These are phyloP conservation scores for Candida sp. DNA, from an alignment of 1,139 yeast genomes.

Conservation along the genomic window DNA sequence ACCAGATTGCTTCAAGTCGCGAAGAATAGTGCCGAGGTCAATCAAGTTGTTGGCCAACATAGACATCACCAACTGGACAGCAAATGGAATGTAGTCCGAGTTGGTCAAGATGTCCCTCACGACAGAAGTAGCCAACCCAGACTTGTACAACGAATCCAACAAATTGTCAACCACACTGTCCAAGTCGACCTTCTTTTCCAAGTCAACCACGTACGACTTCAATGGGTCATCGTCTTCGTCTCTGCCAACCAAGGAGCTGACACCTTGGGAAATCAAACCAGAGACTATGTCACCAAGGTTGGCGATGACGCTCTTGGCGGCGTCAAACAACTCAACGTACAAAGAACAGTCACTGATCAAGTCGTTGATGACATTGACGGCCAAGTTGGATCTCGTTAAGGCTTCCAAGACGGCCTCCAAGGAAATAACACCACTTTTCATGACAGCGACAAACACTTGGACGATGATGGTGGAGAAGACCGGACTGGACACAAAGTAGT, in stretches of 20 bases:
- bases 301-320: conserved; percentile 32
- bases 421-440: conserved; percentile 36
- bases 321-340: conserved; percentile 39
- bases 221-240: conserved; percentile 14
- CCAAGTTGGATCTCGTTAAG: conserved; percentile 43
- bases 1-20: conserved; percentile 40
- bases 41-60: conserved; percentile 36
- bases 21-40: conserved; percentile 27
- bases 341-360: conserved; percentile 46
- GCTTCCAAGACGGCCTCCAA: conserved; percentile 39
- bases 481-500: conserved; percentile 36
- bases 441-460: conserved; percentile 32
- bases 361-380: conserved; percentile 39
- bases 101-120: conserved; percentile 46
- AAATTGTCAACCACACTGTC: conserved; percentile 38
- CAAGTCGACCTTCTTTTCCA: conserved; percentile 27
- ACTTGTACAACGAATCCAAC: conserved; percentile 43
- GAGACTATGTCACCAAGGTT: conserved; percentile 35
- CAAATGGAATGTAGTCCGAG: conserved; percentile 41
- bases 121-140: conserved; percentile 48
- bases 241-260: conserved; percentile 20
- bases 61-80: conserved; percentile 33
- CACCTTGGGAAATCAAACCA: conserved; percentile 25
- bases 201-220: conserved; percentile 9
- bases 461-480: conserved; percentile 41